These are phyloP conservation scores for Schoenoplectus triqueter DNA, from an alignment of 202 grass and related monocot genomes.

Conservation along the genomic window DNA sequence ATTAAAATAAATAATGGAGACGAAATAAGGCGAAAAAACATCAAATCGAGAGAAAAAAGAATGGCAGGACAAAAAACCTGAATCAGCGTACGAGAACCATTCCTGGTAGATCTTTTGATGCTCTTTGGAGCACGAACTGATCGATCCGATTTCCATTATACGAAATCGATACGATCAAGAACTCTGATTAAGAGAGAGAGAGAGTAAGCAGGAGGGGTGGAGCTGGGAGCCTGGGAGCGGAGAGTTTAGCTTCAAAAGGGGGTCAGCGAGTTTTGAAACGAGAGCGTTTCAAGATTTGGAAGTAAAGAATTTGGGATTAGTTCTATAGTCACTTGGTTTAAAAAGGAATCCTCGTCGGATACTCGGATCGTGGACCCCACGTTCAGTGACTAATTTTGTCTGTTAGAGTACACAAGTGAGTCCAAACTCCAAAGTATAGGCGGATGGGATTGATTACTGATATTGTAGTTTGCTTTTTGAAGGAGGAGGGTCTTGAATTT, in stretches of 20 bases:
- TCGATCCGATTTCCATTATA: slow-evolving; percentile 75
- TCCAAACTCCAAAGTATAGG: not conserved
- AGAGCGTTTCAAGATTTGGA: not conserved
- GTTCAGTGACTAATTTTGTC: not conserved
- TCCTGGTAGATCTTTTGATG: slow-evolving; percentile 84
- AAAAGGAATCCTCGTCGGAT: not conserved
- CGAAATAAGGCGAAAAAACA: slow-evolving; percentile 21
- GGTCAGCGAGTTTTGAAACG: slow-evolving; percentile 25
- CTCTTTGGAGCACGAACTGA: slow-evolving; percentile 66
- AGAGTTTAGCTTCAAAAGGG: slow-evolving; percentile 24
- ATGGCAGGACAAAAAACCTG: slow-evolving; percentile 43
- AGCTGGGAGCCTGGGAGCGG: not conserved
- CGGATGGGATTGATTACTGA: not conserved
- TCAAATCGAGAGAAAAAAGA: not conserved
- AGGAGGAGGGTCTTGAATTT: slow-evolving; percentile 3
- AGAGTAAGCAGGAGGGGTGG: not conserved
- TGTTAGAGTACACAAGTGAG: not conserved
- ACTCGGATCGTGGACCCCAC: not conserved
- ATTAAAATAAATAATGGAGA: slow-evolving; percentile 7
- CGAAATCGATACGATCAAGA: slow-evolving; percentile 25
- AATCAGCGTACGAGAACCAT: slow-evolving; percentile 91
- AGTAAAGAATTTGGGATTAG: not conserved
- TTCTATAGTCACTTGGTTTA: not conserved
- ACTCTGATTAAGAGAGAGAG: not conserved
- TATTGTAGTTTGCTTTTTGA: not conserved